Conservation (phyloP, 164 flowering plant genomes). For the Protea cynaroides region DNA sequence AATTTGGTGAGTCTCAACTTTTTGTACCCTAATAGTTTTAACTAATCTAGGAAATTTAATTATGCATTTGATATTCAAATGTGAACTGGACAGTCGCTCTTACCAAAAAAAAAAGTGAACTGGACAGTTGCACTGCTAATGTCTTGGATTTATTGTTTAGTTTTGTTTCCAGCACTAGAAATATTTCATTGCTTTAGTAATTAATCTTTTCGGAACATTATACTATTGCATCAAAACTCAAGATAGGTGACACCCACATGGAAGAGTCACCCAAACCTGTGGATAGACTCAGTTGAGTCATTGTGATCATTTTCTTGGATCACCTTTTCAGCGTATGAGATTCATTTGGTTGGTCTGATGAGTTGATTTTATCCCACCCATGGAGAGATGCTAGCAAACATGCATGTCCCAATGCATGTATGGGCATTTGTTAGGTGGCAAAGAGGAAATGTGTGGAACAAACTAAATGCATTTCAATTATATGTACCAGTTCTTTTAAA, state of each 20-base stretch:
- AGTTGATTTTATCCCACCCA: neutral
- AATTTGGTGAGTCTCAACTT: constrained; percentile 58
- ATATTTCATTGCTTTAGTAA: too few relatives aligned
- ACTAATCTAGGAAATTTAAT: neutral
- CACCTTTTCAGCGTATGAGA: neutral
- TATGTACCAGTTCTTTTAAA: too few relatives aligned
- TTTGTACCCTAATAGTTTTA: neutral
- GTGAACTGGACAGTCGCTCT: neutral
- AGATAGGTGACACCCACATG: neutral
- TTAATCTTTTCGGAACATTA: too few relatives aligned
- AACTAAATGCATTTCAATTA: too few relatives aligned
- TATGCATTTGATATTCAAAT: neutral
- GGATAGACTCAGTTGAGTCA: too few relatives aligned
- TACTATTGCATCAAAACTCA: too few relatives aligned
- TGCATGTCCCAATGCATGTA: too few relatives aligned
- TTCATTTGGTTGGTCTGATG: neutral
- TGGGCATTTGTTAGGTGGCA: too few relatives aligned
- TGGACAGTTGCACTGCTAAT: neutral
- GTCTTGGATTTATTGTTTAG: neutral
- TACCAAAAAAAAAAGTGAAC: too few relatives aligned
- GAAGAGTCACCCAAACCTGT: neutral
- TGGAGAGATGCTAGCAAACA: neutral
- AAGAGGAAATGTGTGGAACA: too few relatives aligned
- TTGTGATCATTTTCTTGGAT: too few relatives aligned
- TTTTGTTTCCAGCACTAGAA: too few relatives aligned